A percentile compares a stretch with the other conserved stretches of the same genome.
These are phyloP conservation scores for Bretziella fagacearum DNA, from an alignment of 2,329 filamentous ascomycete genomes.

Conservation along the genomic window DNA sequence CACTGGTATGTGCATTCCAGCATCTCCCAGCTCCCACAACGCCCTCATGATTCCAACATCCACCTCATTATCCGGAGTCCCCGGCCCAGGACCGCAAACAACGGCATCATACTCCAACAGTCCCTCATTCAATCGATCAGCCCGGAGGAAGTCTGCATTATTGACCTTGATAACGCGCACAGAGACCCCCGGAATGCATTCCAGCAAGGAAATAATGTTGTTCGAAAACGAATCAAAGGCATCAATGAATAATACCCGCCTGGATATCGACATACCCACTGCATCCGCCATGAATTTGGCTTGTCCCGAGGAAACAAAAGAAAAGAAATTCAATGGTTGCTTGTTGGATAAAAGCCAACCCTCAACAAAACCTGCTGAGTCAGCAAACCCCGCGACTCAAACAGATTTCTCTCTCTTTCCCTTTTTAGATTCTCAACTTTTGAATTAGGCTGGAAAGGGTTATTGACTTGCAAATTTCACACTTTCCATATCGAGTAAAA, in stretches of 20 bases:
- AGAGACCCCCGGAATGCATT: slow-evolving; percentile 47
- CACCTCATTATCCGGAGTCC: slow-evolving; percentile 50
- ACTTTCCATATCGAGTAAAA: too few species aligned
- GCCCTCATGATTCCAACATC: slow-evolving; percentile 71
- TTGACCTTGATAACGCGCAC: slow-evolving; percentile 57
- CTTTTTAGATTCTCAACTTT: too few species aligned
- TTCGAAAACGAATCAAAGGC: slow-evolving; percentile 95
- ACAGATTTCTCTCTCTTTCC: too few species aligned
- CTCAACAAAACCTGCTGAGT: too few species aligned
- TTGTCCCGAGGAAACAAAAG: neutral
- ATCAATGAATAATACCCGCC: slow-evolving; percentile 54
- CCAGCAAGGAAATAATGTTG: slow-evolving; percentile 74
- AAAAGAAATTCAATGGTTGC: neutral
- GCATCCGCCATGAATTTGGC: too few species aligned
- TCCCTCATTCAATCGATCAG: slow-evolving; percentile 17
- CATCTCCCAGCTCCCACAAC: slow-evolving; percentile 42
- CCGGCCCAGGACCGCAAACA: slow-evolving; percentile 80
- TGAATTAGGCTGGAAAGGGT: too few species aligned
- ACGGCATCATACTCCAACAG: slow-evolving; percentile 59
- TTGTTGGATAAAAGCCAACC: too few species aligned
- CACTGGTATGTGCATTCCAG: slow-evolving; percentile 40
- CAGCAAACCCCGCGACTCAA: too few species aligned
- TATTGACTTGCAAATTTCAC: too few species aligned
- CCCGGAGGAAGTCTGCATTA: slow-evolving; percentile 28
- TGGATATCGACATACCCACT: too few species aligned